Evolutionary conservation across 2,329 filamentous ascomycete species (phyloP), one percentile per base, ranked within the genome.

Genomic region (Furcasterigmium sp.): DNA sequence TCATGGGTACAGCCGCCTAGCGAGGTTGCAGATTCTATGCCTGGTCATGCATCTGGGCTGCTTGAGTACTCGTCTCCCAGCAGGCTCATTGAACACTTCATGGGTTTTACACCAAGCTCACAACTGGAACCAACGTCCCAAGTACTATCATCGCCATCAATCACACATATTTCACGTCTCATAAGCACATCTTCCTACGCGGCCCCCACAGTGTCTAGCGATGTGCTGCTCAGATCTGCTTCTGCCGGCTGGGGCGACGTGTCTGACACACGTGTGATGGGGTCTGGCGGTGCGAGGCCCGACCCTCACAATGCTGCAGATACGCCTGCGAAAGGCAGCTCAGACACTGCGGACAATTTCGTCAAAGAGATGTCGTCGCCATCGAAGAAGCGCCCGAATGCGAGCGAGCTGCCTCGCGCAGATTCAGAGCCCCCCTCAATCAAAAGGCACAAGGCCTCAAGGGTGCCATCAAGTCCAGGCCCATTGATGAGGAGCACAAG

Each of bases 1-100:
- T 26, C 23, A 7, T 26, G 23, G 23, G 11, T 26, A 7, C 23
- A 7, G 23, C 23, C 23, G 23, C 23, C 23, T 11, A 80, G 74
- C 44, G 63, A 73, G 21, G 65, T 82, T 17, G 67, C 65, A 9
- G 78, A 83, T 52, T 83, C 78, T 1, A 72, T 78, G 49, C 72
- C 67, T n/a, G 0, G 56, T 63, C 8, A 61, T 64, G 42, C 48
- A 60, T 54, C 39, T 11, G 47, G 51, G 0, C 47, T 65, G 1
- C 38, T 54, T 2, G 53, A 54, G 13, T 63, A 65, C 19, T 65
- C 61, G 15, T 75, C 78, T 1, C 77, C 78, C 0, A 73, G 70
- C 2, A 65, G 72, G 30, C 58, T 77, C 1, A 51, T 80, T 10
- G 68, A 76, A 46, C 65, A 69, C 19, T 76, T 50, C 23, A 43